A percentile compares a stretch with the other conserved stretches of the same genome.
These are phyloP conservation scores for Trametes sanguinea DNA, from an alignment of 768 basidiomycete genomes.

Conservation along the genomic window DNA sequence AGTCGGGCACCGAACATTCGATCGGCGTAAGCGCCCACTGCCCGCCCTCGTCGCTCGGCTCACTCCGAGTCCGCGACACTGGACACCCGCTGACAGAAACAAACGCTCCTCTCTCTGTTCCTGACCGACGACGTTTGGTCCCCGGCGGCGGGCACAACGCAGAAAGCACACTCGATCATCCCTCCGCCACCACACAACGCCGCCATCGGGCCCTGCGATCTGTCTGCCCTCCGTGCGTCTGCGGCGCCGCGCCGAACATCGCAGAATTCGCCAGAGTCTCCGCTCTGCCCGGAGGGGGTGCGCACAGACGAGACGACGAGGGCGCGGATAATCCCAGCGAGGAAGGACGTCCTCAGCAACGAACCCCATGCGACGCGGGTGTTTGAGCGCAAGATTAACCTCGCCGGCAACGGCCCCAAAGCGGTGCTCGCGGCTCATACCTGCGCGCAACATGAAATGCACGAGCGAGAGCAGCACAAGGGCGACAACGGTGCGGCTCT, in stretches of 20 bases:
- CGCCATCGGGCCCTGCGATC: slow-evolving; percentile 4
- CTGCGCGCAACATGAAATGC: too few species aligned
- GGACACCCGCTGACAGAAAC: too few species aligned
- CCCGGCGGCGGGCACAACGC: neutral
- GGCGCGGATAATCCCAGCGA: slow-evolving; percentile 1
- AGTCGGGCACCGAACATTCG: neutral
- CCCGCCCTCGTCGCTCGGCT: neutral
- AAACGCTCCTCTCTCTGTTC: neutral
- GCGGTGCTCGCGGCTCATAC: neutral
- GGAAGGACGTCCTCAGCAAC: neutral
- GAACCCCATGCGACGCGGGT: neutral
- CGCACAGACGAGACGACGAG: neutral
- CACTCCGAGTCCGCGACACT: neutral
- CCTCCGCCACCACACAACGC: neutral
- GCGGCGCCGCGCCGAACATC: neutral
- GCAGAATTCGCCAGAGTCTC: neutral
- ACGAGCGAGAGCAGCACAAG: too few species aligned
- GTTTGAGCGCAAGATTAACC: neutral
- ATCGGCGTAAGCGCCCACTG: neutral
- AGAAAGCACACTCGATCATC: neutral
- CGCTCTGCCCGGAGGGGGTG: neutral
- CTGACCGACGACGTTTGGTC: neutral
- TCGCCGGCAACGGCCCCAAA: neutral
- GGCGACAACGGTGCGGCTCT: neutral
- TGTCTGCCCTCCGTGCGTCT: neutral